These are phyloP conservation scores for Starmerella lactis-condensi DNA, from an alignment of 805 yeast species.

Conservation along the genomic window DNA sequence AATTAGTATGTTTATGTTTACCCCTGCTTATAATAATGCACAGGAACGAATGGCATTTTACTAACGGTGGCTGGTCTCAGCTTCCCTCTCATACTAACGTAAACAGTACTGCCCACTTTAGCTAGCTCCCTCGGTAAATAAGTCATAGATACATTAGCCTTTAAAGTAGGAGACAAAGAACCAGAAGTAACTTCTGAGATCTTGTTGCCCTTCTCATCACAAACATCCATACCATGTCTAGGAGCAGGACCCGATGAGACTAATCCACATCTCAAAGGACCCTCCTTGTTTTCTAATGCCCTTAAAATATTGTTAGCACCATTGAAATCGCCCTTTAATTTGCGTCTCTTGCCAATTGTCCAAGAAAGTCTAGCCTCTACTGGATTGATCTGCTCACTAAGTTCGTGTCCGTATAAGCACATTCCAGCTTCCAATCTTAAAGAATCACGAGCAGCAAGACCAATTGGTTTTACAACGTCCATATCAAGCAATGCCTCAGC, in stretches of 20 bases:
- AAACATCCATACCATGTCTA: conserved; percentile 56
- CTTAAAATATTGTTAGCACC: conserved; percentile 53
- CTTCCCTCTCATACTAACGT: conserved; percentile 71
- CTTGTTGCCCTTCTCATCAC: conserved; percentile 34
- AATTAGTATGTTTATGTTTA: too few species aligned
- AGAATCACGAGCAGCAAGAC: conserved; percentile 96
- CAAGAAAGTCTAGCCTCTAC: conserved; percentile 77
- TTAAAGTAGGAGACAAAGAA: conserved; percentile 47
- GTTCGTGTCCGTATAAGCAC: conserved; percentile 92
- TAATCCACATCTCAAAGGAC: conserved; percentile 53
- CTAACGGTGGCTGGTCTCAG: conserved; percentile 54
- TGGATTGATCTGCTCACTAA: conserved; percentile 63
- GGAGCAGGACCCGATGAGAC: conserved; percentile 78
- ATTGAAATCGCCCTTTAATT: conserved; percentile 38
- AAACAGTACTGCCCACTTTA: conserved; percentile 55
- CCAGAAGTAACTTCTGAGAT: conserved; percentile 48
- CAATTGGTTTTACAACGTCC: conserved; percentile 55
- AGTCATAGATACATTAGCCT: conserved; percentile 78
- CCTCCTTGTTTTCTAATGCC: conserved; percentile 50
- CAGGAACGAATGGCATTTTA: conserved; percentile 68
- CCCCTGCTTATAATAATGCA: conserved; percentile 39
- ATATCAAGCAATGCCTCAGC: conserved; percentile 40
- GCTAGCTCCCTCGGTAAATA: conserved; percentile 53
- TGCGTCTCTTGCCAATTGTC: conserved; percentile 66
- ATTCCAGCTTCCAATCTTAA: conserved; percentile 92